Evolutionary conservation across 2,329 filamentous ascomycete genomes (phyloP).

Genomic region (Sporothrix schenckii): DNA sequence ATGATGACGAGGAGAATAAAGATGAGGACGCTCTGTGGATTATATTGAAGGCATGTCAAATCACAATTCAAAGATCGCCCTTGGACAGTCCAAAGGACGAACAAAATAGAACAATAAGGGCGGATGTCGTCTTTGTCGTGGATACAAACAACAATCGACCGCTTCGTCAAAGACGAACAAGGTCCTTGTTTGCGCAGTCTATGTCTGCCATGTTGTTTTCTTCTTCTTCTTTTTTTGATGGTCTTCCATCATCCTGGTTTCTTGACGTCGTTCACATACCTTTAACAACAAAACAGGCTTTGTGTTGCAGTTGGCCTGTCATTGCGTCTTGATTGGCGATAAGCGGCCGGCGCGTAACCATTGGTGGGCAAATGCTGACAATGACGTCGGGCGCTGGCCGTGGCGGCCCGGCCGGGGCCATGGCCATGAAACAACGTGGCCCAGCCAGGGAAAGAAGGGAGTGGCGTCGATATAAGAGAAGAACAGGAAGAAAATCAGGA

Average conservation of each 20-base stretch:
- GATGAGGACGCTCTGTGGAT: background rate
- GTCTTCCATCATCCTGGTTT: background rate
- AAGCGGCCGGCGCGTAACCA: constrained; percentile 25
- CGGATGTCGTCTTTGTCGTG: background rate
- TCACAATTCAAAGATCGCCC: background rate
- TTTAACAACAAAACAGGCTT: constrained; percentile 13
- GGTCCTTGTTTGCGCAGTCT: background rate
- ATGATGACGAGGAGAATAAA: background rate
- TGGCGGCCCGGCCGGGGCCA: background rate
- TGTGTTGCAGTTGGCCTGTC: background rate
- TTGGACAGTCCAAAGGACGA: background rate
- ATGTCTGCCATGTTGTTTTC: background rate
- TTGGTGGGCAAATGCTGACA: constrained; percentile 6
- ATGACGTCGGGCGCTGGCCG: constrained; percentile 4
- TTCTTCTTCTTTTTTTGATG: background rate
- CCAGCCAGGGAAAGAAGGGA: too few relatives aligned
- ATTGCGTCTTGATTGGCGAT: constrained; percentile 18
- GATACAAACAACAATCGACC: constrained; percentile 1
- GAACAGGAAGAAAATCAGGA: background rate
- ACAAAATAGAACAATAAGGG: background rate
- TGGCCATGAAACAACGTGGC: constrained; percentile 7
- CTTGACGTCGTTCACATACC: constrained; percentile 4
- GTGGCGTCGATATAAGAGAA: background rate
- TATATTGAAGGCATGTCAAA: background rate
- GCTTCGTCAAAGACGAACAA: constrained; percentile 12